A percentile compares a stretch with the other conserved stretches of the same genome.
Conservation (phyloP, 2,329 filamentous ascomycete genomes). For the Paramyrothecium sp. region DNA sequence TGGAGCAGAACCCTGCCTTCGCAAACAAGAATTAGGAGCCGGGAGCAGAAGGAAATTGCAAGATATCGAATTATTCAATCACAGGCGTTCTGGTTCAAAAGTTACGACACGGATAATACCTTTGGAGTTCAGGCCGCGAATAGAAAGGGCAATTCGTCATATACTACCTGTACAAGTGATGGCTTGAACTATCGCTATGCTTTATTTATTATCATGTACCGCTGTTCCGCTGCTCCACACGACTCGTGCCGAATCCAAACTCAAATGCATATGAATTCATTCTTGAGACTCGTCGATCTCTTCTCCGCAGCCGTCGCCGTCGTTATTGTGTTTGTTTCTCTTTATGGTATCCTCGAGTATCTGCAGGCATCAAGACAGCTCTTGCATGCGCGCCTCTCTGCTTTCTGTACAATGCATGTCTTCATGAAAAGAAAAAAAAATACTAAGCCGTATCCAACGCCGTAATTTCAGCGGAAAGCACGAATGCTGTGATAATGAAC, state of each 20-base stretch:
- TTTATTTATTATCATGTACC: not conserved
- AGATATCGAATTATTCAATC: too few species aligned
- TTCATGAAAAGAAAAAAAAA: not conserved
- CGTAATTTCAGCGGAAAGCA: not conserved
- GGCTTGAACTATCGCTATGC: not conserved
- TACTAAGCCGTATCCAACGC: not conserved
- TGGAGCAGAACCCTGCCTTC: slow-evolving; percentile 86
- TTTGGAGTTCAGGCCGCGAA: too few species aligned
- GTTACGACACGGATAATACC: too few species aligned
- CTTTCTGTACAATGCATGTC: not conserved
- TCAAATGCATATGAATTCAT: not conserved
- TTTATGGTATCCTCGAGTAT: not conserved
- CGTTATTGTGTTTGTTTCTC: not conserved
- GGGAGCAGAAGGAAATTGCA: too few species aligned
- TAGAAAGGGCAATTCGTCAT: too few species aligned
- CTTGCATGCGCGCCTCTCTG: not conserved
- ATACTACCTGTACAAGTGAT: too few species aligned
- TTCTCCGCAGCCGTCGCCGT: not conserved
- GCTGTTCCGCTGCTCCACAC: not conserved
- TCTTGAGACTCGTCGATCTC: not conserved
- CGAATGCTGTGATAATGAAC: not conserved
- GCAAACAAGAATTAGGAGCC: slow-evolving; percentile 19
- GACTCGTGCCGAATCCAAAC: too few species aligned
- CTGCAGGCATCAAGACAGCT: too few species aligned
- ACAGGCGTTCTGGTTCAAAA: too few species aligned